phyloP scores from a whole-genome alignment of 208 protist species.

The Trypanosoma grayi region DNA sequence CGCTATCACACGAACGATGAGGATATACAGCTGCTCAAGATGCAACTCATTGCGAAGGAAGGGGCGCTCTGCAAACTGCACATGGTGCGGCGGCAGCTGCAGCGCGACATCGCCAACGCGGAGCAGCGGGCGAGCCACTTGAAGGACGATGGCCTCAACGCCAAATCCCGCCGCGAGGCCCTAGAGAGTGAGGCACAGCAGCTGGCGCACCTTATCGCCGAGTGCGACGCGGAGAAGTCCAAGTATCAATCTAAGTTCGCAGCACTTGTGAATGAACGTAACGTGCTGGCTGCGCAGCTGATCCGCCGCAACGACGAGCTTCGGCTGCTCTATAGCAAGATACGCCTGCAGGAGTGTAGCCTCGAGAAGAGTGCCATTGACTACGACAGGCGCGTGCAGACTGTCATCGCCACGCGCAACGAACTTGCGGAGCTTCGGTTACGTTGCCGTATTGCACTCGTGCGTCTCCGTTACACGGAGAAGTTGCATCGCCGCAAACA shows the following conservation, averaged over 20 bases:
- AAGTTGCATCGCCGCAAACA: conserved; percentile 86
- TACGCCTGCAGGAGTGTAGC: conserved; percentile 94
- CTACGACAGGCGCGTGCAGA: conserved; percentile 88
- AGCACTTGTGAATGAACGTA: conserved; percentile 94
- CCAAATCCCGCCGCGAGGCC: conserved; percentile 39
- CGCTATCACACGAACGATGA: conserved; percentile 95
- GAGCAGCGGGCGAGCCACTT: conserved; percentile 75
- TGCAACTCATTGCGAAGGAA: conserved; percentile 96
- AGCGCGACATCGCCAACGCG: conserved; percentile 79
- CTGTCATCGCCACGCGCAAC: conserved; percentile 88
- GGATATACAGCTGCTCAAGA: conserved; percentile 91
- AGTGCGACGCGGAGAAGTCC: conserved; percentile 89
- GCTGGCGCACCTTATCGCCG: conserved; percentile 93
- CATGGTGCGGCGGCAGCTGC: conserved; percentile 64
- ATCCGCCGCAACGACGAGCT: conserved; percentile 98
- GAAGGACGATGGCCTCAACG: conserved; percentile 57
- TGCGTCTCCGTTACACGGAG: conserved; percentile 81
- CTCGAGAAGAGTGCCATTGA: conserved; percentile 94
- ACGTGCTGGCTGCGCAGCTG: conserved; percentile 96
- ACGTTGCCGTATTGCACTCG: conserved; percentile 81
- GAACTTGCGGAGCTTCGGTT: conserved; percentile 91
- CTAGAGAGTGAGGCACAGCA: conserved; percentile 89
- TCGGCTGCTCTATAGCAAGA: conserved; percentile 96
- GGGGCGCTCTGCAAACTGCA: conserved; percentile 83
- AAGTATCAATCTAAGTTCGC: conserved; percentile 93